Conservation (phyloP, 2,329 filamentous ascomycete species). For the Monosporascus sp. region DNA sequence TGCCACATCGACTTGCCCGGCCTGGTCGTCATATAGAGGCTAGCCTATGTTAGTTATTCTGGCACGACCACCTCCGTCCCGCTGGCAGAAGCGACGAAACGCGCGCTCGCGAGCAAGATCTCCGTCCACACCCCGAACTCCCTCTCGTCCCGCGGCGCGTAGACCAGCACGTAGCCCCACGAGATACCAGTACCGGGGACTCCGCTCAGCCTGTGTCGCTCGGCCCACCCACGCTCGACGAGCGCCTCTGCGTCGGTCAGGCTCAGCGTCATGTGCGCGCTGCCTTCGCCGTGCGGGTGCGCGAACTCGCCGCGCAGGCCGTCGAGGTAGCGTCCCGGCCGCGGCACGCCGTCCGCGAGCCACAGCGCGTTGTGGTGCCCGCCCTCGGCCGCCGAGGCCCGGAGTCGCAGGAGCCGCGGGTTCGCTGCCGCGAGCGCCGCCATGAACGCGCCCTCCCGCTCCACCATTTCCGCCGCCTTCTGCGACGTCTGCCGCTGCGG, state of each 20-base stretch:
- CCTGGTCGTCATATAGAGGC: too few species aligned
- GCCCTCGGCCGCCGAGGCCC: conserved; percentile 28
- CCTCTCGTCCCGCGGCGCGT: conserved; percentile 32
- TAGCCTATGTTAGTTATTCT: neutral
- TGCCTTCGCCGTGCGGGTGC: conserved; percentile 35
- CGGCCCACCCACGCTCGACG: conserved; percentile 33
- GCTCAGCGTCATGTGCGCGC: conserved; percentile 32
- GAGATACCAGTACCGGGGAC: conserved; percentile 16
- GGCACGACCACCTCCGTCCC: conserved; percentile 15
- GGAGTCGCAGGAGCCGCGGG: conserved; percentile 19
- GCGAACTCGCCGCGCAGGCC: conserved; percentile 26
- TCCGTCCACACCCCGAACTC: conserved; percentile 29
- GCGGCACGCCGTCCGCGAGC: conserved; percentile 1
- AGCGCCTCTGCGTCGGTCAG: conserved; percentile 31
- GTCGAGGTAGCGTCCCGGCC: conserved; percentile 1
- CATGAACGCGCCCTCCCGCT: conserved; percentile 23
- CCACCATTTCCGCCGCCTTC: conserved; percentile 7
- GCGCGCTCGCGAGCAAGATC: conserved; percentile 15
- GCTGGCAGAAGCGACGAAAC: conserved; percentile 14
- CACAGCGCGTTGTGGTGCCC: conserved; percentile 26
- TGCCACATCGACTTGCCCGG: too few species aligned
- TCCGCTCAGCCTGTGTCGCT: conserved; percentile 33
- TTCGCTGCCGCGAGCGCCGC: conserved; percentile 18
- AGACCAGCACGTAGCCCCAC: conserved; percentile 34
- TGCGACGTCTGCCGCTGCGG: conserved; percentile 35